Evolutionary conservation across 2,329 filamentous ascomycete species (phyloP).

Genomic region (Cordyceps fumosorosea): DNA sequence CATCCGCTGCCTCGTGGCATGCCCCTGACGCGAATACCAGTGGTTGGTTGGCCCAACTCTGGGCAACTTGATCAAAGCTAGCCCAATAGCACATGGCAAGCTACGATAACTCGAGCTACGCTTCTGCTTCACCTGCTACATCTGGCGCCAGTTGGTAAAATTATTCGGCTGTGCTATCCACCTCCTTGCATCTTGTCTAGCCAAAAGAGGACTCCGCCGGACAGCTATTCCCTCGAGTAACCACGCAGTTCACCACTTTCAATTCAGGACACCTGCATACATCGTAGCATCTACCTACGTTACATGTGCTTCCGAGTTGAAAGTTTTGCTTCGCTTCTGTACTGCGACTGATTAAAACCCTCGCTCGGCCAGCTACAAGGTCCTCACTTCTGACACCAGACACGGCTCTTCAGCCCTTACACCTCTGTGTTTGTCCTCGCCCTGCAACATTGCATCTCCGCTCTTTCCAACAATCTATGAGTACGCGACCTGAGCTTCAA

Average conservation of each 20-base stretch:
- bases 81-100: background rate
- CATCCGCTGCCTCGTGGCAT: background rate
- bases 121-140: slow-evolving; percentile 2
- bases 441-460: background rate
- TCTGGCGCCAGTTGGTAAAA: background rate
- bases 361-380: background rate
- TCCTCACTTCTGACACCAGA: background rate
- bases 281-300: slow-evolving; percentile 1
- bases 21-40: background rate
- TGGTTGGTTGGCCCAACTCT: background rate
- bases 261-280: background rate
- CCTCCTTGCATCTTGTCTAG: slow-evolving; percentile 2
- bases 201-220: background rate
- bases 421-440: background rate
- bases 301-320: background rate
- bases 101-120: background rate
- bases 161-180: background rate
- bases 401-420: background rate
- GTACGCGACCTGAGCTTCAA: background rate
- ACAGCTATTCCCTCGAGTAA: background rate
- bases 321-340: background rate
- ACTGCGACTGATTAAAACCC: background rate
- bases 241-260: background rate
- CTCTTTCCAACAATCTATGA: background rate
- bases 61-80: background rate